Evolutionary conservation across 2,329 filamentous ascomycete genomes (phyloP).

Genomic region (Blastomyces emzantsi): DNA sequence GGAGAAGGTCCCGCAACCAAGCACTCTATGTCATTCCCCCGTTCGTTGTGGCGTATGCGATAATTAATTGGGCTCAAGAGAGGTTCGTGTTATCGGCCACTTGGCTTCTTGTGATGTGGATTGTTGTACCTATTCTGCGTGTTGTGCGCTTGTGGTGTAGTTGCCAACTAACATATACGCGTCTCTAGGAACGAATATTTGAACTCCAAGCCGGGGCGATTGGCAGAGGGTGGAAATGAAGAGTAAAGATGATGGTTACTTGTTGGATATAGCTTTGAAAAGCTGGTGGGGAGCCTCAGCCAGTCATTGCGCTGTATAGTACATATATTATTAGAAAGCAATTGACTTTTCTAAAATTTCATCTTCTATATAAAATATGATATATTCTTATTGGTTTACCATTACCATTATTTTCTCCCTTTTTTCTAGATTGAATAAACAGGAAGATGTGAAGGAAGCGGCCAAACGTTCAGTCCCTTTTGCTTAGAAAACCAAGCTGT

Average conservation of each 20-base stretch:
- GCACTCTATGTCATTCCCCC: conserved; percentile 83
- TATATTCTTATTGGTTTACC: background rate
- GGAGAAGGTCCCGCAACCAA: conserved; percentile 75
- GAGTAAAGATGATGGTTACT: conserved; percentile 20
- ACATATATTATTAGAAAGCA: conserved; percentile 31
- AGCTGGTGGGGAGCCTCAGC: background rate
- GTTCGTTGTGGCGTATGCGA: conserved; percentile 65
- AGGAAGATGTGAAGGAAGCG: background rate
- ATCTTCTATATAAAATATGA: background rate
- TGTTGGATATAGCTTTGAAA: conserved; percentile 10
- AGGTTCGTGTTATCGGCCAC: conserved; percentile 50
- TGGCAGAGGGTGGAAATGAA: conserved; percentile 27
- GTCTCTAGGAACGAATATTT: conserved; percentile 40
- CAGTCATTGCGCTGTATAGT: conserved; percentile 32
- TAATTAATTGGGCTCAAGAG: conserved; percentile 86
- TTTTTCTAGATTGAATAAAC: background rate
- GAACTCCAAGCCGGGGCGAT: conserved; percentile 42
- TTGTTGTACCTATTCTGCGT: conserved; percentile 1
- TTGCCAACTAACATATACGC: conserved; percentile 8
- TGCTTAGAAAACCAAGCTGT: background rate
- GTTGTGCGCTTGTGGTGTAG: background rate
- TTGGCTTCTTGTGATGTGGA: conserved; percentile 5
- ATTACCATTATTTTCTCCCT: background rate
- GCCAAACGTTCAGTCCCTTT: background rate
- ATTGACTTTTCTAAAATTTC: conserved; percentile 16